A percentile compares a stretch with the other conserved stretches of the same genome.
phyloP scores from a whole-genome alignment of 176 grass and related monocot species.

The Musa troglodytarum region DNA sequence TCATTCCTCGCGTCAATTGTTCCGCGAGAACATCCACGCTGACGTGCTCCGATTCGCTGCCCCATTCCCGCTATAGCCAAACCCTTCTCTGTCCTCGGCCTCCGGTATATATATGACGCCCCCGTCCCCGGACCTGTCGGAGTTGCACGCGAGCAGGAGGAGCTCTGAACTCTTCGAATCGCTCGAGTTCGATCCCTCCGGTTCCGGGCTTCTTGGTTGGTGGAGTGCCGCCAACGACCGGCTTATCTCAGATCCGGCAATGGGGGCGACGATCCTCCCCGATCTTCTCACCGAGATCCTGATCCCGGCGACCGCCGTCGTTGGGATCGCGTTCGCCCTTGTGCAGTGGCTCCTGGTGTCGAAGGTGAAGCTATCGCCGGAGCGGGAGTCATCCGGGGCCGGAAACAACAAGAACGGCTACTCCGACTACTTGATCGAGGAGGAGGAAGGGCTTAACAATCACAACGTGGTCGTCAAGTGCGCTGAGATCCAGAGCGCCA shows the following conservation, averaged over 20 bases:
- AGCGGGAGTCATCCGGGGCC: neutral
- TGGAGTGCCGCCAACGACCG: neutral
- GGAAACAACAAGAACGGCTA: conserved; percentile 35
- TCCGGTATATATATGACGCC: neutral
- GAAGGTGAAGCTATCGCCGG: conserved; percentile 51
- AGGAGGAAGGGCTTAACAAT: conserved; percentile 35
- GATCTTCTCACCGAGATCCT: conserved; percentile 62
- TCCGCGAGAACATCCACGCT: neutral
- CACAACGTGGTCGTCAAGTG: conserved; percentile 38
- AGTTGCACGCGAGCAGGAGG: neutral
- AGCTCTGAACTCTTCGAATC: neutral
- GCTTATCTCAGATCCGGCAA: neutral
- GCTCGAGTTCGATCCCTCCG: neutral
- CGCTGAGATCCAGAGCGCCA: conserved; percentile 40
- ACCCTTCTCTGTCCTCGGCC: neutral
- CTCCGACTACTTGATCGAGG: conserved; percentile 55
- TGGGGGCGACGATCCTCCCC: conserved; percentile 51
- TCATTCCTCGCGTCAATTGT: neutral
- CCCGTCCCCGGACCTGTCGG: neutral
- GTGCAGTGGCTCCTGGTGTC: conserved; percentile 70
- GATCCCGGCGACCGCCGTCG: conserved; percentile 48
- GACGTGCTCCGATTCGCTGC: neutral
- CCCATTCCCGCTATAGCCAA: neutral
- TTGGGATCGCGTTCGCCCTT: conserved; percentile 70
- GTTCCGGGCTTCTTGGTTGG: neutral